Evolutionary conservation across 305 asterid genomes (phyloP), one percentile per base, ranked within the genome.

Genomic region (Caryopteris hybrid): DNA sequence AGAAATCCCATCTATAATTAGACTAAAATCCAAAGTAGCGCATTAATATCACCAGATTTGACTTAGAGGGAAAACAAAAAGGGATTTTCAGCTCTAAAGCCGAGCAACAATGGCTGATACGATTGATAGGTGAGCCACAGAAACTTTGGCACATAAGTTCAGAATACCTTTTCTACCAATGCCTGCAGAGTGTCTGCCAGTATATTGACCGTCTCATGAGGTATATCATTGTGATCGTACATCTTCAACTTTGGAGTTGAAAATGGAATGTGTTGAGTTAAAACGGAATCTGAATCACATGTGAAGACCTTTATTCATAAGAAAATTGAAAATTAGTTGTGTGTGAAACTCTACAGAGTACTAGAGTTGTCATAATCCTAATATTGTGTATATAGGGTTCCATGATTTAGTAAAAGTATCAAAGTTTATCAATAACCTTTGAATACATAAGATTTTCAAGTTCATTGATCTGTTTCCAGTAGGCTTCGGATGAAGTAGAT

Each of bases 371-470:
- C 54, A 56, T 45, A 50, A 50, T 17, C 38, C 13, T 22, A 27
- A 51, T 23, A 60, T 60, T 8, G 20, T 34, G 17, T 36, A 36
- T 8, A 33, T 2, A 34, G 62, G 21, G 43, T 72, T 56, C 60
- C 65, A 34, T 29, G 14, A 47, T 43, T 51, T 41, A 69, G 11
- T 50, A 63, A 38, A 69, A 12, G 66, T 6, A 41, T 39, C 17
- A 51, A 52, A 63, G 57, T 66, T 36, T 20, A 58, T 22, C 8
- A 65, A 18, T 22, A 64, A 92, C 97, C 98, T 92, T 92, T 60
- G 98, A 90, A 68, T 87, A 71, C 97, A 93, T 84, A 20, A 90
- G 89, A 50, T 79, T 83, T 75, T 93, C 97, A 10, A 90, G 96
- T 59, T 82, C 79, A 0, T 56, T 64, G 6, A 93, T 93, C 72